Percentiles rank a stretch among this genome's conserved stretches.
Conservation (phyloP, 257 asterid genomes). For the Gynochthodes officinalis region DNA sequence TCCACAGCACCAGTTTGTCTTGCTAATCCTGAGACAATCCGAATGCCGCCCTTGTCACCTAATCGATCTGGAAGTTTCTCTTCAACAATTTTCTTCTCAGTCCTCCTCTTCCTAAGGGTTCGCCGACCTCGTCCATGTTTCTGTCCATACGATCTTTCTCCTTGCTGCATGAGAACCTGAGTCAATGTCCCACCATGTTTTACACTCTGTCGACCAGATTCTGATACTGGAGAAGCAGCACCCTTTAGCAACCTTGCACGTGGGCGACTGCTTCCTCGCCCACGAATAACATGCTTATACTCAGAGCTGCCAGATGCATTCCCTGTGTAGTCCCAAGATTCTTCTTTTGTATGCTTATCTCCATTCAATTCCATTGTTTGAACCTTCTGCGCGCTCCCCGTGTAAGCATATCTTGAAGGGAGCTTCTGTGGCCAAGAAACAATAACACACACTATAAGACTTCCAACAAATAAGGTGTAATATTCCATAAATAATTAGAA, state of each 20-base stretch:
- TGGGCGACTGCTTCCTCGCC: slow-evolving; percentile 67
- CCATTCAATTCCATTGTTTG: slow-evolving; percentile 47
- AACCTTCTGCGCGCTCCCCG: slow-evolving; percentile 45
- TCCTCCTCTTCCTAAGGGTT: slow-evolving; percentile 67
- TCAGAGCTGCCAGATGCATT: slow-evolving; percentile 51
- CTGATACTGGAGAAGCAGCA: slow-evolving; percentile 31
- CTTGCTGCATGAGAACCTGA: slow-evolving; percentile 59
- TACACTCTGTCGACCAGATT: slow-evolving; percentile 35
- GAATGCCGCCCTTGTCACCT: slow-evolving; percentile 27
- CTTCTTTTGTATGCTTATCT: slow-evolving; percentile 45
- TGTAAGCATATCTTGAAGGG: slow-evolving; percentile 37
- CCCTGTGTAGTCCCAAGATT: slow-evolving; percentile 41
- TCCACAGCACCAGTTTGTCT: slow-evolving; percentile 26
- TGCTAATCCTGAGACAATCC: slow-evolving; percentile 31
- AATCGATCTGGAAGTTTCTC: slow-evolving; percentile 34
- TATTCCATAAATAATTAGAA: neutral
- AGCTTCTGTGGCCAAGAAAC: slow-evolving; percentile 42
- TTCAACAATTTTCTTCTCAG: slow-evolving; percentile 38
- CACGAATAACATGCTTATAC: slow-evolving; percentile 45
- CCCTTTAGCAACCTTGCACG: slow-evolving; percentile 59
- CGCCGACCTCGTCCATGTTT: slow-evolving; percentile 72
- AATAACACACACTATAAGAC: neutral
- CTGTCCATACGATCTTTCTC: slow-evolving; percentile 56
- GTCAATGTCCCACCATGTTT: slow-evolving; percentile 48
- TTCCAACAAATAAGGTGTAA: neutral